These are phyloP conservation scores for Botryosphaeria dothidea DNA, from an alignment of 2,329 filamentous ascomycete species.

Conservation along the genomic window DNA sequence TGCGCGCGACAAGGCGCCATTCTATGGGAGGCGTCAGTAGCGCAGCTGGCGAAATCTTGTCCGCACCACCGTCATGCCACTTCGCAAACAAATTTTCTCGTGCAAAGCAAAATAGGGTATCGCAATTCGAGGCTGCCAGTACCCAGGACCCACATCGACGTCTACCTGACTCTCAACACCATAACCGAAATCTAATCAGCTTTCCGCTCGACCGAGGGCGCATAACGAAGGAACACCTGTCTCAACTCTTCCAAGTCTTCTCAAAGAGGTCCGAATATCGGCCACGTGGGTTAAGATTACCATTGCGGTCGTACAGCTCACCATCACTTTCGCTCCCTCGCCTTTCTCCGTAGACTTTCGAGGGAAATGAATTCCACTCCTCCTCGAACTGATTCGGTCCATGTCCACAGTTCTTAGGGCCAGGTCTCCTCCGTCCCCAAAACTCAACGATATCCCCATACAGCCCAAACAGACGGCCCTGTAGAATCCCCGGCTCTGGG, in stretches of 20 bases:
- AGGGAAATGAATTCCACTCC: constrained; percentile 24
- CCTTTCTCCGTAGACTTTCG: not conserved
- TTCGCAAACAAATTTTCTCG: not conserved
- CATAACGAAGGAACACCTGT: not conserved
- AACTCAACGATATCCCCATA: constrained; percentile 31
- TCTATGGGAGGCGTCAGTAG: not conserved
- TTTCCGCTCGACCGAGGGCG: constrained; percentile 2
- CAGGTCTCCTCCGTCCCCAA: constrained; percentile 27
- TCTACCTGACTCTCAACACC: constrained; percentile 10
- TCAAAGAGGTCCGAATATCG: not conserved
- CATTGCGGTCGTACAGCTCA: not conserved
- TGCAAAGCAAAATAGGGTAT: not conserved
- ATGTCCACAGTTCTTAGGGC: constrained; percentile 24
- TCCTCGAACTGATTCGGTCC: constrained; percentile 27
- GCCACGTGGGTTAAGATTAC: not conserved
- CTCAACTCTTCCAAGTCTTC: not conserved
- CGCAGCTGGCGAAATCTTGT: not conserved
- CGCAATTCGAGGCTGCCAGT: not conserved
- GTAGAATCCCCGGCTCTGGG: constrained; percentile 23
- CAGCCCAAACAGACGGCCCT: constrained; percentile 28
- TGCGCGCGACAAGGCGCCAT: not conserved
- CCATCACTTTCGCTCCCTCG: not conserved
- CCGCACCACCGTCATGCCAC: not conserved
- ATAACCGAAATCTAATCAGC: not conserved
- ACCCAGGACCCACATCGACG: not conserved